Percentiles rank a stretch among this genome's conserved stretches.
phyloP scores from a whole-genome alignment of 2,329 filamentous ascomycete species.

The Phialophora expanda region DNA sequence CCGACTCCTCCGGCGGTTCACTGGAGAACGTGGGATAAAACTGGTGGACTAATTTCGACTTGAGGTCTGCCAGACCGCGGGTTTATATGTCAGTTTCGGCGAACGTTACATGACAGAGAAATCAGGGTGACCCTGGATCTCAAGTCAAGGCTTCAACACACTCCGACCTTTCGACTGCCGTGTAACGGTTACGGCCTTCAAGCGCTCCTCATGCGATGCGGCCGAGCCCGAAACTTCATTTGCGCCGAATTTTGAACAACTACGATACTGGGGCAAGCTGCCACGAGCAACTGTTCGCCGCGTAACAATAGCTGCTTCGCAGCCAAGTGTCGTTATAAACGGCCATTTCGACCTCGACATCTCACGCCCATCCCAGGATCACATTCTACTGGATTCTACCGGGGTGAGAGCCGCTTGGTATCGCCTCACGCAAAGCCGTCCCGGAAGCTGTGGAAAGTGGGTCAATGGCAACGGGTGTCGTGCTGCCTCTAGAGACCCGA shows the following conservation, averaged over 20 bases:
- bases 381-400: background rate
- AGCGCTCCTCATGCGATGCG: constrained; percentile 19
- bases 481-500: constrained; percentile 25
- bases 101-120: background rate
- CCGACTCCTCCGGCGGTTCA: background rate
- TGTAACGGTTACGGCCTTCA: background rate
- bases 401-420: background rate
- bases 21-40: background rate
- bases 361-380: background rate
- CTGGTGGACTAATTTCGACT: background rate
- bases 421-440: background rate
- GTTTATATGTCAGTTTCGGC: background rate
- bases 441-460: constrained; percentile 4
- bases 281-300: background rate
- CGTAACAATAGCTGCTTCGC: background rate
- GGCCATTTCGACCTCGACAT: background rate
- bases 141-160: background rate
- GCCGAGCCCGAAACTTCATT: constrained; percentile 15
- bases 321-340: background rate
- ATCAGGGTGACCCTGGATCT: background rate
- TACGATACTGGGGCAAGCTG: background rate
- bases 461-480: constrained; percentile 31
- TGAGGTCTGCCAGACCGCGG: background rate
- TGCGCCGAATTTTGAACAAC: constrained; percentile 21
- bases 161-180: background rate